Conservation (phyloP, 257 asterid genomes). For the Solanum pinnatisectum region DNA sequence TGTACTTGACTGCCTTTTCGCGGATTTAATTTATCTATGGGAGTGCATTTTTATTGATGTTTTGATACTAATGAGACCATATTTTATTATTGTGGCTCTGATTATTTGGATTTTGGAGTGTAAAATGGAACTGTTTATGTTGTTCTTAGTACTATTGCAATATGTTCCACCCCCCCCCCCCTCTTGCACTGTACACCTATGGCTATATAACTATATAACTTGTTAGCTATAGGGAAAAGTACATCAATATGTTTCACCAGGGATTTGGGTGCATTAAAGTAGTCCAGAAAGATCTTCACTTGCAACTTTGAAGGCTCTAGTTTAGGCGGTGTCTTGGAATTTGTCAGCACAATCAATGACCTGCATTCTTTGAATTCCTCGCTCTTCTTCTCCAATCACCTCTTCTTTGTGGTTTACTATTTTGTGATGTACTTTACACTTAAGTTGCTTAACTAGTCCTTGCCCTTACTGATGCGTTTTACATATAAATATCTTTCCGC, state of each 20-base stretch:
- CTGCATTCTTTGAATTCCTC: constrained; percentile 73
- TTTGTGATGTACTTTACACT: neutral
- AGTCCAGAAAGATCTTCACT: neutral
- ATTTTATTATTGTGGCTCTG: neutral
- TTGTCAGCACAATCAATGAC: constrained; percentile 77
- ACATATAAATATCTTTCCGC: neutral
- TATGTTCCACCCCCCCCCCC: neutral
- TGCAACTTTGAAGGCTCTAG: neutral
- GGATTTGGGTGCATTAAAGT: neutral
- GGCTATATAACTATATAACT: neutral
- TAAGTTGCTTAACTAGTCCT: neutral
- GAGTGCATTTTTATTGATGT: neutral
- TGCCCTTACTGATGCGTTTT: neutral
- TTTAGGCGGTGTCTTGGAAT: neutral
- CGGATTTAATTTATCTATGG: too few species aligned
- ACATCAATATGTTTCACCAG: neutral
- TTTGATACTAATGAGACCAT: neutral
- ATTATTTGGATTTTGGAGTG: neutral
- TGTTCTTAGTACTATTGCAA: neutral
- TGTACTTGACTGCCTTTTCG: neutral
- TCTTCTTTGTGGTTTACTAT: neutral
- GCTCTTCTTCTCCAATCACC: constrained; percentile 36
- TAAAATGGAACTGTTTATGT: neutral
- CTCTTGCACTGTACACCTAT: neutral
- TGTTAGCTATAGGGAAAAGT: neutral